A percentile compares a stretch with the other conserved stretches of the same genome.
These are phyloP conservation scores for Aspergillus neotritici DNA, from an alignment of 2,329 filamentous ascomycete species.

Conservation along the genomic window DNA sequence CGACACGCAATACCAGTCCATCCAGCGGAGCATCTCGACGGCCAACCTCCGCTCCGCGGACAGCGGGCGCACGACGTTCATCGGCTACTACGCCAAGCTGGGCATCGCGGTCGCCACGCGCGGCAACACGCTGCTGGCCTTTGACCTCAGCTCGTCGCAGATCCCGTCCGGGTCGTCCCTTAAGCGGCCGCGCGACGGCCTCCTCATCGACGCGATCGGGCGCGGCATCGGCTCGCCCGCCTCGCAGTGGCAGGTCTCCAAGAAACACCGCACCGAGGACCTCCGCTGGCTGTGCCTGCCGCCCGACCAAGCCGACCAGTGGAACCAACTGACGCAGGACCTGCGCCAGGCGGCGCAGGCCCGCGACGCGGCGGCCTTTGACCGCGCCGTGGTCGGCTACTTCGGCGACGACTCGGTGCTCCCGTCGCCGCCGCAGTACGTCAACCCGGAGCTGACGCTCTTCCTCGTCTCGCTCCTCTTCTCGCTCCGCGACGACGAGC, in stretches of 20 bases:
- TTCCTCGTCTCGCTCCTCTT: constrained; percentile 39
- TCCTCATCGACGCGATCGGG: constrained; percentile 40
- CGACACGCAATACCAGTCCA: constrained; percentile 43
- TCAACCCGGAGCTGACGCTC: constrained; percentile 34
- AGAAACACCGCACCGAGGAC: constrained; percentile 26
- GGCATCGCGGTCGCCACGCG: constrained; percentile 39
- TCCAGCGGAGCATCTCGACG: constrained; percentile 38
- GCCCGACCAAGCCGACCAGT: constrained; percentile 28
- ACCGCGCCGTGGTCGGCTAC: constrained; percentile 28
- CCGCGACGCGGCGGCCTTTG: constrained; percentile 29
- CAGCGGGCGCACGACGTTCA: constrained; percentile 30
- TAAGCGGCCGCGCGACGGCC: constrained; percentile 37
- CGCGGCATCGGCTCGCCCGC: constrained; percentile 35
- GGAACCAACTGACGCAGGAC: constrained; percentile 28
- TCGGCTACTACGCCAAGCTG: constrained; percentile 42
- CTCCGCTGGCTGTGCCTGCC: constrained; percentile 29
- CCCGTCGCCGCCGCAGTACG: constrained; percentile 21
- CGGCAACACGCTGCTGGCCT: constrained; percentile 39
- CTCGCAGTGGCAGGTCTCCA: constrained; percentile 25
- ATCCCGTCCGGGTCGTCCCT: constrained; percentile 24
- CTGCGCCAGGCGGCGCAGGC: constrained; percentile 24
- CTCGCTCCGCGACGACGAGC: constrained; percentile 20
- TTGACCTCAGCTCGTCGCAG: constrained; percentile 37
- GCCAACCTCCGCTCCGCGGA: constrained; percentile 23
- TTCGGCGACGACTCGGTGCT: constrained; percentile 22